A percentile compares a stretch with the other conserved stretches of the same genome.
phyloP scores from a whole-genome alignment of 2,329 filamentous ascomycete genomes.

The Arthrobotrys entomopaga region DNA sequence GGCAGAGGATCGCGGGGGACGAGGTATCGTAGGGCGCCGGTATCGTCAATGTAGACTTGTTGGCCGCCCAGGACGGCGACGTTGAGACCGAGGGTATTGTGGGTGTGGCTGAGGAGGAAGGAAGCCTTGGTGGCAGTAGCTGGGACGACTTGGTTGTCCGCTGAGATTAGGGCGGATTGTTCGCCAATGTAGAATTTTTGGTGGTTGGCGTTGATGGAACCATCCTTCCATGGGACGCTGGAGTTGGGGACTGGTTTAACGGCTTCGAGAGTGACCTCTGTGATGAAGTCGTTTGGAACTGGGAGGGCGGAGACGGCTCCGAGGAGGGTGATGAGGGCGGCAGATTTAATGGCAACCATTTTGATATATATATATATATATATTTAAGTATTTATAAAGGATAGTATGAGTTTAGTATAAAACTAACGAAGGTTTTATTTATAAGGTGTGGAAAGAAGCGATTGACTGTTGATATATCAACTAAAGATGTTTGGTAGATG shows the following conservation, averaged over 20 bases:
- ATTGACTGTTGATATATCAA: constrained; percentile 3
- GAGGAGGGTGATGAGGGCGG: constrained; percentile 19
- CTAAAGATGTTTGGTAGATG: not conserved
- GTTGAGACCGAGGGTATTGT: constrained; percentile 7
- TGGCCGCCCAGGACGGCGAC: constrained; percentile 21
- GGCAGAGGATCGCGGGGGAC: constrained; percentile 23
- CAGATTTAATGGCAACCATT: constrained; percentile 30
- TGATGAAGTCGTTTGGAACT: constrained; percentile 15
- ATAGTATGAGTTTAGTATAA: constrained; percentile 4
- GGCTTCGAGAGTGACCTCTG: constrained; percentile 6
- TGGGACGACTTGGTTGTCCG: not conserved
- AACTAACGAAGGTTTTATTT: not conserved
- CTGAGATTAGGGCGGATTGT: constrained; percentile 1
- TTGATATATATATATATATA: too few species aligned
- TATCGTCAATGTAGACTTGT: constrained; percentile 27
- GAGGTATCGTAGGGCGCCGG: constrained; percentile 21
- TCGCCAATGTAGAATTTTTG: constrained; percentile 33
- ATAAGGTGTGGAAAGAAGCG: constrained; percentile 1
- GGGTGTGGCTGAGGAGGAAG: constrained; percentile 16
- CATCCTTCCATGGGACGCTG: constrained; percentile 24
- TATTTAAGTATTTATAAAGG: not conserved
- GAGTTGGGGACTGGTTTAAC: not conserved
- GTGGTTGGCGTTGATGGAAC: constrained; percentile 32
- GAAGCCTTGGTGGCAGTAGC: constrained; percentile 9
- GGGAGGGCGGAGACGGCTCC: constrained; percentile 11